These are phyloP conservation scores for Sporisorium scitamineum DNA, from an alignment of 1,284 basidiomycete species.

Conservation along the genomic window DNA sequence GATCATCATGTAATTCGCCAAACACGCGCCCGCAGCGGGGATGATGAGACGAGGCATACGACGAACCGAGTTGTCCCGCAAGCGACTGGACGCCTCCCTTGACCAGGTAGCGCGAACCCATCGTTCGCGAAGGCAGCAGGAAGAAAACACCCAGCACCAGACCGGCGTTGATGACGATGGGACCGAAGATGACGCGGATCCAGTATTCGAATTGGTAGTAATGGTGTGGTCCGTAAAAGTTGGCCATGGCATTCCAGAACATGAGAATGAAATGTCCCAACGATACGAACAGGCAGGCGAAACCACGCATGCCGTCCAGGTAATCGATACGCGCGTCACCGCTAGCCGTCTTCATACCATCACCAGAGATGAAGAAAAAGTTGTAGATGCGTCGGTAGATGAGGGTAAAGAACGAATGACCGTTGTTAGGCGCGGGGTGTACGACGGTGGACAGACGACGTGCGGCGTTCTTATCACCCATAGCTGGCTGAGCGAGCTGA, in stretches of 20 bases:
- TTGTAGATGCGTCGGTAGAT: conserved; percentile 37
- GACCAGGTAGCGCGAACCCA: conserved; percentile 57
- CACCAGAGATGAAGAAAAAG: conserved; percentile 46
- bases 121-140: conserved; percentile 57
- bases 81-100: conserved; percentile 53
- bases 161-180: conserved; percentile 56
- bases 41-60: conserved; percentile 60
- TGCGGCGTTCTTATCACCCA: conserved; percentile 51
- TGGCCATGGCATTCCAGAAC: conserved; percentile 56
- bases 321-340: conserved; percentile 60
- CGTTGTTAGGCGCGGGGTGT: conserved; percentile 30
- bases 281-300: conserved; percentile 61
- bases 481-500: conserved; percentile 51
- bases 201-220: conserved; percentile 54
- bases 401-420: conserved; percentile 44
- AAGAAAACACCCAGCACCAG: conserved; percentile 61
- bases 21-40: conserved; percentile 49
- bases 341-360: conserved; percentile 42
- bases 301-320: conserved; percentile 60
- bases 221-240: conserved; percentile 41
- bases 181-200: conserved; percentile 53
- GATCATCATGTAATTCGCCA: conserved; percentile 60
- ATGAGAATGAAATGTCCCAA: conserved; percentile 60
- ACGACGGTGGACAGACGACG: conserved; percentile 41
- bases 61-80: conserved; percentile 55